Evolutionary conservation across 1,284 basidiomycete species (phyloP).

Genomic region (Ceratorhiza oryzae-sativae): DNA sequence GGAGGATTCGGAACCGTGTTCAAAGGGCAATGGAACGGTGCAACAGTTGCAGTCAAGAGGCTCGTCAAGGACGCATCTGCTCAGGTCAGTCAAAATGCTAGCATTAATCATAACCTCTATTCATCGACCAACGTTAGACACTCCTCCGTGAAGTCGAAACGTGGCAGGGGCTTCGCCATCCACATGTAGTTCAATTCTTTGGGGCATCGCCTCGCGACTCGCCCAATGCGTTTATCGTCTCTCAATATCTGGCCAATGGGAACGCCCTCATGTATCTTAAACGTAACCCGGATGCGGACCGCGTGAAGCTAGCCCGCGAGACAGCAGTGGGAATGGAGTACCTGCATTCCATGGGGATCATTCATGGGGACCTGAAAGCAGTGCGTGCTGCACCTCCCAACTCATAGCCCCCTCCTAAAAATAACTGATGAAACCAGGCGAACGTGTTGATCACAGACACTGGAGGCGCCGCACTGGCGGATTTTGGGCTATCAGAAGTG

Average conservation of each 20-base stretch:
- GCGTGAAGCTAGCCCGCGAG: slow-evolving; percentile 54
- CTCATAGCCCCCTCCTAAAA: not conserved
- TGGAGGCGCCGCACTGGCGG: slow-evolving; percentile 61
- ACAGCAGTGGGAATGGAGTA: slow-evolving; percentile 59
- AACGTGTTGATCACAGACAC: slow-evolving; percentile 60
- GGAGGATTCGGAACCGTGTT: slow-evolving; percentile 37
- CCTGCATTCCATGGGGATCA: slow-evolving; percentile 57
- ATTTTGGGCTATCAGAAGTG: slow-evolving; percentile 65
- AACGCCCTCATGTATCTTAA: slow-evolving; percentile 58
- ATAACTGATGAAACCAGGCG: slow-evolving; percentile 44
- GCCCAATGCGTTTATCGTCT: slow-evolving; percentile 56
- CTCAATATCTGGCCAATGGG: slow-evolving; percentile 64
- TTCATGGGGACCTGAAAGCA: slow-evolving; percentile 40
- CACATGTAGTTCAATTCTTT: slow-evolving; percentile 41
- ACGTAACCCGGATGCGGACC: slow-evolving; percentile 23
- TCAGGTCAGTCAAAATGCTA: not conserved
- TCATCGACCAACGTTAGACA: not conserved
- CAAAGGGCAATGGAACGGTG: slow-evolving; percentile 37
- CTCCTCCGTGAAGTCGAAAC: slow-evolving; percentile 28
- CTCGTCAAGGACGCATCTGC: slow-evolving; percentile 36
- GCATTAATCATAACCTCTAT: not conserved
- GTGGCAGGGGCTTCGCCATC: slow-evolving; percentile 36
- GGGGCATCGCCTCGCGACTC: slow-evolving; percentile 38
- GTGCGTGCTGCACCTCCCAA: not conserved
- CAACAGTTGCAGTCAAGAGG: slow-evolving; percentile 33